A percentile compares a stretch with the other conserved stretches of the same genome.
Evolutionary conservation across 1,284 basidiomycete species (phyloP).

Genomic region (Caloboletus inedulis): DNA sequence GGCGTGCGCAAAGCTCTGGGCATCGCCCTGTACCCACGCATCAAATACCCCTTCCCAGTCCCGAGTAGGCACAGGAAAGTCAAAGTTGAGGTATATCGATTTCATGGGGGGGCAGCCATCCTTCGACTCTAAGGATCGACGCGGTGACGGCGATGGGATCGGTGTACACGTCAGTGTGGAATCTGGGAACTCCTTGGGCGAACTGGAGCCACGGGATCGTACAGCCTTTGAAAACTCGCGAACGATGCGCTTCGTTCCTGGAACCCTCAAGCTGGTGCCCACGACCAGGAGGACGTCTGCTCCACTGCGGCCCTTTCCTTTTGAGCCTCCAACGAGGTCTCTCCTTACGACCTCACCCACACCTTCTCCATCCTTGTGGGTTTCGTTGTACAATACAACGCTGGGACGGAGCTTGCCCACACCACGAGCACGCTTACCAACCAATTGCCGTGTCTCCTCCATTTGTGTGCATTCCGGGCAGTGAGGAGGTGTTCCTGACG

Average conservation of each 20-base stretch:
- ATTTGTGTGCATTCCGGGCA: slow-evolving; percentile 78
- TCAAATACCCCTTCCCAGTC: slow-evolving; percentile 94
- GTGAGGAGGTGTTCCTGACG: slow-evolving; percentile 61
- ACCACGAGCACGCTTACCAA: slow-evolving; percentile 79
- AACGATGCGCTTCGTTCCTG: slow-evolving; percentile 91
- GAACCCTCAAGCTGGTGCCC: slow-evolving; percentile 86
- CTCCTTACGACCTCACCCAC: slow-evolving; percentile 78
- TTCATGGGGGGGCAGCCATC: slow-evolving; percentile 57
- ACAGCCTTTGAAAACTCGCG: slow-evolving; percentile 87
- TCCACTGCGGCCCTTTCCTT: slow-evolving; percentile 61
- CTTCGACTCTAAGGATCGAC: slow-evolving; percentile 34
- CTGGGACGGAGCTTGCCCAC: slow-evolving; percentile 82
- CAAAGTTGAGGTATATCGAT: slow-evolving; percentile 84
- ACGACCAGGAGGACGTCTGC: slow-evolving; percentile 89
- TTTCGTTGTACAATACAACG: slow-evolving; percentile 90
- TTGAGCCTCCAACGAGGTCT: slow-evolving; percentile 68
- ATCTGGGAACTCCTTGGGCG: slow-evolving; percentile 27
- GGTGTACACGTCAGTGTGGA: slow-evolving; percentile 27
- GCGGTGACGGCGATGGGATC: slow-evolving; percentile 43
- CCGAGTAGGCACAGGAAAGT: slow-evolving; percentile 81
- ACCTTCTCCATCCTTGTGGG: slow-evolving; percentile 83
- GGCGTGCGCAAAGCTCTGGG: slow-evolving; percentile 71
- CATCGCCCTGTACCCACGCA: slow-evolving; percentile 87
- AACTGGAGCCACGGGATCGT: slow-evolving; percentile 41
- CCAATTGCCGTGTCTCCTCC: slow-evolving; percentile 66